These are phyloP conservation scores for Fusarium hainanense DNA, from an alignment of 2,329 filamentous ascomycete genomes.

Conservation along the genomic window DNA sequence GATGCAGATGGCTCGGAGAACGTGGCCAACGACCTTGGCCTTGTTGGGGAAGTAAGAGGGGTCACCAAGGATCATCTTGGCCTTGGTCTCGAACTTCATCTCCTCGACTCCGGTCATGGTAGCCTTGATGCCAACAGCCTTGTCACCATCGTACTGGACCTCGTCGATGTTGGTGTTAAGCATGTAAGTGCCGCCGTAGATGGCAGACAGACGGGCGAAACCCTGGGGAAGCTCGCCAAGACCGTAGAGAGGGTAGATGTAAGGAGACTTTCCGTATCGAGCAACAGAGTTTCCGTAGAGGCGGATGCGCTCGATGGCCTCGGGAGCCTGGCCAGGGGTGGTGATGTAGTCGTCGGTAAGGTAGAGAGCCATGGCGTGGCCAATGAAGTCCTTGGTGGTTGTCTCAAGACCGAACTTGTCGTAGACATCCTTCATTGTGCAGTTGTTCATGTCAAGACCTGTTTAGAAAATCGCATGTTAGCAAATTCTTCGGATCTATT, in stretches of 20 bases:
- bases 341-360: slow-evolving; percentile 89
- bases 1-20: slow-evolving; percentile 97
- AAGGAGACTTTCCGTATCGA: slow-evolving; percentile 97
- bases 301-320: slow-evolving; percentile 90
- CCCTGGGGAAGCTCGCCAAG: slow-evolving; percentile 97
- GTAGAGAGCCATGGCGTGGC: slow-evolving; percentile 98
- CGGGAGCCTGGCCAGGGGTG: slow-evolving; percentile 76
- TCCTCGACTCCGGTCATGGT: slow-evolving; percentile 92
- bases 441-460: slow-evolving; percentile 83
- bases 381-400: slow-evolving; percentile 92
- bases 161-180: slow-evolving; percentile 96
- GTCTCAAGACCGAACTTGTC: slow-evolving; percentile 96
- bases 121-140: slow-evolving; percentile 95
- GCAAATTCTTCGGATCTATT: neutral
- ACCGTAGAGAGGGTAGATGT: slow-evolving; percentile 99
- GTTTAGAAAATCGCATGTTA: slow-evolving; percentile 25
- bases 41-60: slow-evolving; percentile 96
- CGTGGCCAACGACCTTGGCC: slow-evolving; percentile 85
- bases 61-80: slow-evolving; percentile 94
- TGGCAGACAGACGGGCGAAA: slow-evolving; percentile 95
- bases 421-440: slow-evolving; percentile 98
- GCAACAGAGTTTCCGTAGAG: slow-evolving; percentile 98
- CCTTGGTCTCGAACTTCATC: slow-evolving; percentile 97
- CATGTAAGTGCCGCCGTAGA: slow-evolving; percentile 99
- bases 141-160: slow-evolving; percentile 83